Evolutionary conservation across 179 eudicot species (phyloP), one percentile per base, ranked within the genome.

Genomic region (Patellifolia procumbens): DNA sequence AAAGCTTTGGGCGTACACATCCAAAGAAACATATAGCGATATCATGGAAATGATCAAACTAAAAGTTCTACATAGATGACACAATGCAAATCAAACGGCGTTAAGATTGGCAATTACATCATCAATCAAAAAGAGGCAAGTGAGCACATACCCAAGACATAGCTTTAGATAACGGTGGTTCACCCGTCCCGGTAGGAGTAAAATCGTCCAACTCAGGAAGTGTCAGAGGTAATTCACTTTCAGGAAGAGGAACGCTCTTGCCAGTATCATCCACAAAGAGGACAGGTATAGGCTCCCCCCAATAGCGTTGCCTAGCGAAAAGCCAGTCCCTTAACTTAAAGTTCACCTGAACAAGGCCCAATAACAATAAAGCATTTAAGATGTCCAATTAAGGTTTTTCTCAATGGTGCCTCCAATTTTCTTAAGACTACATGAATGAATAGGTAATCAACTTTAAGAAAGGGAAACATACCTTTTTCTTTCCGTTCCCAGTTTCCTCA

Each of bases 261-360:
- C 90, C 83, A 37, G 80, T 86, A 46, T 88, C 90, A 63, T 89
- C 88, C 68, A 84, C 68, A 79, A 95, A 90, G 52, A 95, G 78
- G 67, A 95, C 94, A 59, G 99, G 99, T 70, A 95, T 91, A 71
- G 99, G 99, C 85, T 95, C 99, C 77, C 99, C 99, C 99, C 99
- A 95, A 72, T 95, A 95, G 34, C 99, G 95, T 73, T 95, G 99
- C 70, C 99, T 85, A 31, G 99, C 99, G 87, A 95, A 95, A 76
- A 95, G 95, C 99, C 99, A 95, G 81, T 95, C 99, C 83, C 99
- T 86, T 81, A 95, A 81, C 84, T 93, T 95, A 83, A 77, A 95
- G 81, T 95, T 95, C 43, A 95, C 97, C 99, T 95, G 84, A 72
- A 66, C 60, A 58, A 73, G n/a, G 26, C 19, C 39, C 9, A 37